Base-by-base conservation (phyloP, 179 eudicot genomes). In the Spergularia azorica region DNA sequence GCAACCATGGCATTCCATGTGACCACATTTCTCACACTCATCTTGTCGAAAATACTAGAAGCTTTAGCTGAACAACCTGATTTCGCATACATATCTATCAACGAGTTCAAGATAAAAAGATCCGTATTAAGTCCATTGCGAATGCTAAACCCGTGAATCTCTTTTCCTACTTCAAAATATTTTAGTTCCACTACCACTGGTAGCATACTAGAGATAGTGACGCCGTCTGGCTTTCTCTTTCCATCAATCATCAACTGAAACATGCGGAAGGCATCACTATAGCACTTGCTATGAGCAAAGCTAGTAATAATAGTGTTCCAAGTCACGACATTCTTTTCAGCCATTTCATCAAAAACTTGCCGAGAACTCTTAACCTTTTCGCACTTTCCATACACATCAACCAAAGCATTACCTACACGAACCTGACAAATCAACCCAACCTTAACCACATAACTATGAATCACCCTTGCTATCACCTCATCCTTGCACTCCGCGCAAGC, bases 1-100 rank as follows among this genome's bases (percentile, higher is more conserved):
- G 91, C 95, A 58, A 90, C 79, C 88, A 90, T 88, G 48, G 91
- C 82, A 80, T 92, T 92, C 93, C 95, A 92, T 2, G 94, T 84
- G 15, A 92, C 93, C 21, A 85, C 87, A 81, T 87, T 90, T 68
- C 79, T 83, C 41, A 48, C 17, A 56, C 75, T 60, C 85, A 86
- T 84, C 76, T 76, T 79, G 63, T 77, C n/a, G 36, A 89, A 92
- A 5, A 90, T 73, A 21, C 52, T 46, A 8, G 86, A 85, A 46
- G 95, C 91, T 79, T 81, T 64, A 14, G 32, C 64, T 8, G 80
- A 61, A 9, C 75, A 65, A 21, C 88, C 88, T 48, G 87, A 85
- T 81, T 92, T 92, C 43, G 95, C 86, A 63, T 92, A 90, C 90
- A 89, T 87, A 63, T 92, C 91, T 63, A 92, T 84, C 82, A 92